These are phyloP conservation scores for Catharanthus roseus DNA, from an alignment of 257 asterid genomes.

Conservation along the genomic window DNA sequence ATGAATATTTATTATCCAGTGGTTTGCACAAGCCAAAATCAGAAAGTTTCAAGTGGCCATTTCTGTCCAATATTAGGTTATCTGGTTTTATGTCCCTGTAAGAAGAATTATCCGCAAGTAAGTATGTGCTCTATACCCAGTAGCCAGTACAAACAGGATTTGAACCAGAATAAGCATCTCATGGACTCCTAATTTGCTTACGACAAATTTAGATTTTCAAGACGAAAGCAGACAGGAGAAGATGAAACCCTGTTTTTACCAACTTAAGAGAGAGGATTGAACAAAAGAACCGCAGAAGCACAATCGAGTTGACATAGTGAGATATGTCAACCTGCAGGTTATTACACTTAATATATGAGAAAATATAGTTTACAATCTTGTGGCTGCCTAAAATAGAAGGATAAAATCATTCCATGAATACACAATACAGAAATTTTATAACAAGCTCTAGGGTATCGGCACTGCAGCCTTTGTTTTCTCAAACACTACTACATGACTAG, in stretches of 20 bases:
- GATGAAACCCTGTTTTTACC: not conserved
- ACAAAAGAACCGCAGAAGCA: not conserved
- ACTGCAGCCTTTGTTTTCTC: too few species aligned
- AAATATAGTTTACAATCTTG: not conserved
- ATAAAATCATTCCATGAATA: not conserved
- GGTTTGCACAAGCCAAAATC: constrained; percentile 76
- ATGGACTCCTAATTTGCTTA: not conserved
- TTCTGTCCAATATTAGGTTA: constrained; percentile 82
- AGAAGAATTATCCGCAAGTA: constrained; percentile 15
- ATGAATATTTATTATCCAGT: constrained; percentile 67
- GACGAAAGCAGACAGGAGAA: not conserved
- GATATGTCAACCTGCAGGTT: not conserved
- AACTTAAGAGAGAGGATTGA: not conserved
- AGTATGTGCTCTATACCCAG: constrained; percentile 32
- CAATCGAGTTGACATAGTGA: not conserved
- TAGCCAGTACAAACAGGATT: not conserved
- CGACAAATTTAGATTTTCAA: not conserved
- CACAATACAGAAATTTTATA: not conserved
- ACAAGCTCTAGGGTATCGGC: too few species aligned
- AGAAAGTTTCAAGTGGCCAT: constrained; percentile 91
- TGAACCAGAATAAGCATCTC: not conserved
- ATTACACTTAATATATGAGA: not conserved
- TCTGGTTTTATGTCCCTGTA: constrained; percentile 96
- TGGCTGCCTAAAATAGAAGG: not conserved
- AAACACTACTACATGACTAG: not conserved